Conservation (phyloP, 345 rosid species). For the Corchorus olitorius region DNA sequence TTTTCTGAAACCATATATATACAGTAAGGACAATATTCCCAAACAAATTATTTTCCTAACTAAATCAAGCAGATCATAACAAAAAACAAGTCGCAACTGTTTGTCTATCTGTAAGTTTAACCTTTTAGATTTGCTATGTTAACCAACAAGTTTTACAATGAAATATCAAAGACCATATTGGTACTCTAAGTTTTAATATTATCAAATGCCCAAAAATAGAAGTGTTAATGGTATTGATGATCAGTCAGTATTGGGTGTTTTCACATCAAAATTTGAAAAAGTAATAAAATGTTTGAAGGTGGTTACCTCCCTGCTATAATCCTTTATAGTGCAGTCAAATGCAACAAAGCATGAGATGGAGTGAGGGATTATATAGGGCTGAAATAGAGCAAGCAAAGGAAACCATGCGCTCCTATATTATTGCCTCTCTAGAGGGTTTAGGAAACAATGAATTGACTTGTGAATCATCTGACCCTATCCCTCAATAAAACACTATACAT, state of each 20-base stretch:
- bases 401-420: neutral
- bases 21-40: neutral
- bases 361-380: neutral
- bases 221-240: neutral
- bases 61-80: neutral
- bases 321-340: neutral
- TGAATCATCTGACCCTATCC: neutral
- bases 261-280: neutral
- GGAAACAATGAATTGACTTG: neutral
- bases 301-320: neutral
- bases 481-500: neutral
- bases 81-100: neutral
- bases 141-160: neutral
- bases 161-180: neutral
- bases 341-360: neutral
- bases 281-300: neutral
- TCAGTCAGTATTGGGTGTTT: neutral
- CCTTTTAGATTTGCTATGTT: neutral
- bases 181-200: neutral
- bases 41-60: neutral
- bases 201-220: neutral
- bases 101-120: neutral
- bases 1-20: conserved; percentile 30
- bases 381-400: neutral
- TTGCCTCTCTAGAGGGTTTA: neutral